These are phyloP conservation scores for Kodamaea alishanica DNA, from an alignment of 1,139 yeast species.

Conservation along the genomic window DNA sequence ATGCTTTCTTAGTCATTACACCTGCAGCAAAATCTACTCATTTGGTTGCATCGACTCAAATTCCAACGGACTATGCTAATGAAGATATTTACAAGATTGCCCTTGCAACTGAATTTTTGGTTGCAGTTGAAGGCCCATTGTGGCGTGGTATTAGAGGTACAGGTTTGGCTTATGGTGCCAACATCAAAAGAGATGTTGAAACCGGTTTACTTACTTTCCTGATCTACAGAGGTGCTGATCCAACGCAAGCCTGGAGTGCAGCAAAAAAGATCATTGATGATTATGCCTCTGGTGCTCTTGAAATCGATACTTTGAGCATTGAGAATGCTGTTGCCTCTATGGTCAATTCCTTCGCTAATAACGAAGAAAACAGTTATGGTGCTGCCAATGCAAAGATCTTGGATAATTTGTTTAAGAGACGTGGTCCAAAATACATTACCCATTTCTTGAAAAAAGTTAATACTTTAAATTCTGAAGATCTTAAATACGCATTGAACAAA, in stretches of 20 bases:
- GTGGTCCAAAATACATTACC: constrained; percentile 58
- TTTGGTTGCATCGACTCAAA: constrained; percentile 55
- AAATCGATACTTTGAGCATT: constrained; percentile 56
- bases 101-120: constrained; percentile 72
- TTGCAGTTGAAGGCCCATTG: constrained; percentile 93
- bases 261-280: constrained; percentile 66
- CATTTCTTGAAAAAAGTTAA: constrained; percentile 48
- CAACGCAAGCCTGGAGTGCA: constrained; percentile 63
- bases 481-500: constrained; percentile 51
- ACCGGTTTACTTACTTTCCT: constrained; percentile 63
- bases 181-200: constrained; percentile 56
- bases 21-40: constrained; percentile 91
- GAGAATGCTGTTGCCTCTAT: constrained; percentile 75
- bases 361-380: constrained; percentile 54
- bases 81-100: constrained; percentile 69
- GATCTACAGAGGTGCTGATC: constrained; percentile 83
- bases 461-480: constrained; percentile 52
- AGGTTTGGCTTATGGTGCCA: constrained; percentile 91
- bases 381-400: constrained; percentile 66
- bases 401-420: constrained; percentile 61
- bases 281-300: constrained; percentile 49
- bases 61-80: constrained; percentile 62
- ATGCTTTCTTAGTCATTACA: constrained; percentile 65
- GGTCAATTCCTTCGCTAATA: constrained; percentile 65
- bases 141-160: constrained; percentile 97